phyloP scores from a whole-genome alignment of 2,329 filamentous ascomycete species.

The Nigrospora oryzae region DNA sequence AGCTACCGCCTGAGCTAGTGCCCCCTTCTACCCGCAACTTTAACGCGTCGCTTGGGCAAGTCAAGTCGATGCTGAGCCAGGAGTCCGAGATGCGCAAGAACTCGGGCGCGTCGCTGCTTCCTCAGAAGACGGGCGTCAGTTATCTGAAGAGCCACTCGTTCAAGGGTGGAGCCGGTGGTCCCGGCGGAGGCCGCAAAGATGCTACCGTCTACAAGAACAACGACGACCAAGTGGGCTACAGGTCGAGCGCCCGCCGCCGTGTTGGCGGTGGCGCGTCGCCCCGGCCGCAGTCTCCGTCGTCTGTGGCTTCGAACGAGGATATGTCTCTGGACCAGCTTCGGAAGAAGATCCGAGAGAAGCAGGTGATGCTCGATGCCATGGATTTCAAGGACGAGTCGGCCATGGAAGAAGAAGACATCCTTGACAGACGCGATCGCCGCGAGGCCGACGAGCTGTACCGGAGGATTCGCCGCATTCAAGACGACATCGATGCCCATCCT shows the following conservation, averaged over 20 bases:
- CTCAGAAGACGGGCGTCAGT: conserved; percentile 95
- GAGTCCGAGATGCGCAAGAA: conserved; percentile 87
- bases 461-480: conserved; percentile 82
- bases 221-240: conserved; percentile 85
- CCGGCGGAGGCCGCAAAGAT: conserved; percentile 68
- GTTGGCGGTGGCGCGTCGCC: conserved; percentile 67
- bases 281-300: conserved; percentile 68
- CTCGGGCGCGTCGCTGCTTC: conserved; percentile 81
- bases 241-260: conserved; percentile 84
- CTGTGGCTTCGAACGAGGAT: conserved; percentile 67
- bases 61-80: conserved; percentile 81
- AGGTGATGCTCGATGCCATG: conserved; percentile 88
- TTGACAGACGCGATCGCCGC: conserved; percentile 82
- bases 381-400: conserved; percentile 92
- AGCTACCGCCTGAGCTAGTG: conserved; percentile 82
- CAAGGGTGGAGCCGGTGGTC: conserved; percentile 51
- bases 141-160: conserved; percentile 96
- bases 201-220: conserved; percentile 96
- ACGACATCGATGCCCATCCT: conserved; percentile 89
- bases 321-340: conserved; percentile 77
- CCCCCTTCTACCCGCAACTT: conserved; percentile 92
- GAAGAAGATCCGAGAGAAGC: conserved; percentile 90
- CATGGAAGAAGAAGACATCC: conserved; percentile 81
- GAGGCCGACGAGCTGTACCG: conserved; percentile 93
- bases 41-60: conserved; percentile 82